A percentile compares a stretch with the other conserved stretches of the same genome.
phyloP scores from a whole-genome alignment of 768 basidiomycete genomes.

The Pulveroboletus sp. region DNA sequence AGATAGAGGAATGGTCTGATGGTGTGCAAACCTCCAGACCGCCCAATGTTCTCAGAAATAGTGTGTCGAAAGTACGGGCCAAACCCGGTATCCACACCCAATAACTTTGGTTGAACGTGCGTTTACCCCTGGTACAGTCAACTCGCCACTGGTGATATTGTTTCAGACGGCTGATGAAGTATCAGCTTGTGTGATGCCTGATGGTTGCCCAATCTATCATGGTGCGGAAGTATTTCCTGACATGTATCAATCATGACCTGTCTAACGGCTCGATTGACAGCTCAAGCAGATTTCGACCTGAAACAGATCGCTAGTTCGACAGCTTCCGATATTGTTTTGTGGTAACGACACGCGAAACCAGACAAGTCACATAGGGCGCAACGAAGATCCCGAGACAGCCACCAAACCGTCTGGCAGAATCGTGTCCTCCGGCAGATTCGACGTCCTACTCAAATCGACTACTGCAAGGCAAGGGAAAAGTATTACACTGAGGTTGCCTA shows the following conservation, averaged over 20 bases:
- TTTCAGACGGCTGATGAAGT: background rate
- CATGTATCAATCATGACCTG: background rate
- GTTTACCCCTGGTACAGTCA: too few relatives aligned
- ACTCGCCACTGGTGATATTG: background rate
- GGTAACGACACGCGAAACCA: background rate
- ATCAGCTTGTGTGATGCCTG: too few relatives aligned
- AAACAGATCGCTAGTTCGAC: conserved; percentile 6
- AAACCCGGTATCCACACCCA: too few relatives aligned
- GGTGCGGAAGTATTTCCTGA: background rate
- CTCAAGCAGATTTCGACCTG: background rate
- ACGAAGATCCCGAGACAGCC: background rate
- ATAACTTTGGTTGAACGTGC: too few relatives aligned
- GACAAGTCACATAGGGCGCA: background rate
- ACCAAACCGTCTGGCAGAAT: background rate
- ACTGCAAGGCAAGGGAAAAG: background rate
- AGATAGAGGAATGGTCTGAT: too few relatives aligned
- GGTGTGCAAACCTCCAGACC: too few relatives aligned
- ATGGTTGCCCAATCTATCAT: background rate
- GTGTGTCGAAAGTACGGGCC: too few relatives aligned
- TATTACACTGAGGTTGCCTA: background rate
- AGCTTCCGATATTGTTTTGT: background rate
- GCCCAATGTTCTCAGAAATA: too few relatives aligned
- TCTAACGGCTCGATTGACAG: too few relatives aligned
- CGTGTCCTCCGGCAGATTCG: background rate
- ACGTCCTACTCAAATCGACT: background rate